A percentile compares a stretch with the other conserved stretches of the same genome.
These are phyloP conservation scores for Fusarium sp. DNA, from an alignment of 2,329 filamentous ascomycete species.

Conservation along the genomic window DNA sequence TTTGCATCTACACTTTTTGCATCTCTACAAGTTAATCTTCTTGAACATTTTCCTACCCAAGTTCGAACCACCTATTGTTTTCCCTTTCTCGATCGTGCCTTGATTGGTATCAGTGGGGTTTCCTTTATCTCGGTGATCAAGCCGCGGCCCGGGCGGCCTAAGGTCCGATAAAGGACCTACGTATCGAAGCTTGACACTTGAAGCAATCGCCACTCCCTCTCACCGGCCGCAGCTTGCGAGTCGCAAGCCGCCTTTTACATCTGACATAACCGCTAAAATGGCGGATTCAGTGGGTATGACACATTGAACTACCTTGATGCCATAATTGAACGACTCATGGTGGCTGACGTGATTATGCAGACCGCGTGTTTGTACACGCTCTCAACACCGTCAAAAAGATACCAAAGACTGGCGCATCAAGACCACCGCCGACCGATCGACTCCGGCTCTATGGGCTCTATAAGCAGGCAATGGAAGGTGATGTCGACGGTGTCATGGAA, in stretches of 20 bases:
- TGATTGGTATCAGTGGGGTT: conserved; percentile 35
- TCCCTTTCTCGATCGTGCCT: conserved; percentile 16
- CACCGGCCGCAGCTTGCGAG: conserved; percentile 28
- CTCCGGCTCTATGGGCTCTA: conserved; percentile 96
- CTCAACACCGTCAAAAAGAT: conserved; percentile 99
- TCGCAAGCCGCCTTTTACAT: conserved; percentile 22
- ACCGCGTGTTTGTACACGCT: conserved; percentile 98
- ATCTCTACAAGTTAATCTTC: conserved; percentile 4
- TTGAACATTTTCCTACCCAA: background rate
- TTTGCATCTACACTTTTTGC: conserved; percentile 8
- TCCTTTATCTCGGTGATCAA: conserved; percentile 42
- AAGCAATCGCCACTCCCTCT: conserved; percentile 28
- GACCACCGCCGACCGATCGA: conserved; percentile 85
- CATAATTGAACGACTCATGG: background rate
- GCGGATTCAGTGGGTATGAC: conserved; percentile 46
- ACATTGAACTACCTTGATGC: background rate
- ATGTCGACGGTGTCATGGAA: conserved; percentile 94
- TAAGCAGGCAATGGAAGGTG: conserved; percentile 99
- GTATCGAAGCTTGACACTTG: conserved; percentile 29
- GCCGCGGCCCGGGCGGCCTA: conserved; percentile 43
- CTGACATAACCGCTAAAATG: conserved; percentile 35
- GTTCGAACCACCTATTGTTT: conserved; percentile 5
- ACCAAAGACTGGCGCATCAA: conserved; percentile 87
- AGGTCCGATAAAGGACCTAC: conserved; percentile 41
- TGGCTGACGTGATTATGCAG: conserved; percentile 57